Conservation (phyloP, 2,329 filamentous ascomycete species). For the Aspergillus bombycis region DNA sequence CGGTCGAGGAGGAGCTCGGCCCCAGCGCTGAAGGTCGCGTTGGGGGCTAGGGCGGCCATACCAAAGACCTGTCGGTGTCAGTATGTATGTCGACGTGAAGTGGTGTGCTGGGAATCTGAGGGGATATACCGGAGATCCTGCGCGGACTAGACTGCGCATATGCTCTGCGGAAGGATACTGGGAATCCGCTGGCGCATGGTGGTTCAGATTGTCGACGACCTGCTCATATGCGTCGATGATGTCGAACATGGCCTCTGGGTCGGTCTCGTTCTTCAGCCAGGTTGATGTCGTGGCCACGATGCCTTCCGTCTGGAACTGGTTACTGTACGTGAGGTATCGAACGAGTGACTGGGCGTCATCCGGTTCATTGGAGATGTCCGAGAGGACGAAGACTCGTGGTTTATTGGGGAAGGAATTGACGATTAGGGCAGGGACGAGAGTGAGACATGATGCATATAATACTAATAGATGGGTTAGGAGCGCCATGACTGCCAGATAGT, state of each 20-base stretch:
- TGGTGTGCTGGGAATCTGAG: too few species aligned
- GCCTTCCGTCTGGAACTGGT: slow-evolving; percentile 52
- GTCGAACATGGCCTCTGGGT: slow-evolving; percentile 48
- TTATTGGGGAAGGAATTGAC: slow-evolving; percentile 3
- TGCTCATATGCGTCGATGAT: slow-evolving; percentile 50
- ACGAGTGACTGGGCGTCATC: slow-evolving; percentile 33
- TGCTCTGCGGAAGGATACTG: slow-evolving; percentile 47
- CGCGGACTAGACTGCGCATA: slow-evolving; percentile 39
- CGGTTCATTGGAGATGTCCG: slow-evolving; percentile 9
- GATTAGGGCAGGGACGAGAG: neutral
- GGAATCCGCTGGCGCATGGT: slow-evolving; percentile 50
- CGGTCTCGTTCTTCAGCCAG: slow-evolving; percentile 48
- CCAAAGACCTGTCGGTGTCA: slow-evolving; percentile 24
- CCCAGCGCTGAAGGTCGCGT: slow-evolving; percentile 45
- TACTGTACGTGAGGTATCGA: slow-evolving; percentile 50
- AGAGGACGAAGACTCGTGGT: slow-evolving; percentile 25
- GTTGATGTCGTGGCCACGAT: slow-evolving; percentile 52
- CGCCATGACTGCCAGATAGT: neutral
- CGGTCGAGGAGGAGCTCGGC: slow-evolving; percentile 49
- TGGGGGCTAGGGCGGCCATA: slow-evolving; percentile 40
- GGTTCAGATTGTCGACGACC: slow-evolving; percentile 53
- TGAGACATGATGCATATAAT: neutral
- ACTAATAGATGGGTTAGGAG: neutral
- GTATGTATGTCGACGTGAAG: too few species aligned
- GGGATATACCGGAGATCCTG: slow-evolving; percentile 43